phyloP scores from a whole-genome alignment of 176 grass and related monocot genomes.

The Cenchrus fungigraminus region DNA sequence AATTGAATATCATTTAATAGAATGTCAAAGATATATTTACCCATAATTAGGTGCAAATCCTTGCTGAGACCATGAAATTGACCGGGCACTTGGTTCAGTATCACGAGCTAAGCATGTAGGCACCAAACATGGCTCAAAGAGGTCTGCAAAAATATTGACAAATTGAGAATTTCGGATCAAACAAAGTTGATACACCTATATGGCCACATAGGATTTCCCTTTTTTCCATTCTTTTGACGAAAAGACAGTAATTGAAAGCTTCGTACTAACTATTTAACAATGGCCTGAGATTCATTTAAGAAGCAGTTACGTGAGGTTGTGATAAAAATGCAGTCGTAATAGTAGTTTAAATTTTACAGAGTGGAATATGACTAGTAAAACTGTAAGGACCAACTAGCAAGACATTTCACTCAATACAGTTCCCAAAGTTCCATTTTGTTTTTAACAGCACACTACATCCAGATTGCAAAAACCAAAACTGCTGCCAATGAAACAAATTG shows the following conservation, averaged over 20 bases:
- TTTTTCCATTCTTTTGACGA: background rate
- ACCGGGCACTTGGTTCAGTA: constrained; percentile 65
- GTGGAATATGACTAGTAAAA: constrained; percentile 28
- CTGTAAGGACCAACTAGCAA: constrained; percentile 4
- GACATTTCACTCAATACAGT: constrained; percentile 8
- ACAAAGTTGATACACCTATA: background rate
- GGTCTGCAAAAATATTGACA: constrained; percentile 63
- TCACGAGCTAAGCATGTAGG: constrained; percentile 70
- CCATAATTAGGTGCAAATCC: constrained; percentile 82
- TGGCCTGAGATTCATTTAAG: background rate
- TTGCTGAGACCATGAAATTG: constrained; percentile 87
- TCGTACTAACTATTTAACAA: background rate
- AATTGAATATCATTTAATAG: background rate
- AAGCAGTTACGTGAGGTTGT: background rate
- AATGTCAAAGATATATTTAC: constrained; percentile 42
- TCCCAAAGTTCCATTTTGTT: constrained; percentile 13
- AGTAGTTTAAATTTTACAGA: constrained; percentile 1
- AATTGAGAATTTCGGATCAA: constrained; percentile 24
- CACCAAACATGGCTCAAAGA: constrained; percentile 76
- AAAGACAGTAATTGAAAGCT: background rate
- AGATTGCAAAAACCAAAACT: background rate
- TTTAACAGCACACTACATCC: background rate
- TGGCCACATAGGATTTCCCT: background rate
- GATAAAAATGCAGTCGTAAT: background rate
- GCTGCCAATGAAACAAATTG: constrained; percentile 10